Base-by-base conservation (phyloP, 192 early-diverging fungal species). In the Podila epigama region DNA sequence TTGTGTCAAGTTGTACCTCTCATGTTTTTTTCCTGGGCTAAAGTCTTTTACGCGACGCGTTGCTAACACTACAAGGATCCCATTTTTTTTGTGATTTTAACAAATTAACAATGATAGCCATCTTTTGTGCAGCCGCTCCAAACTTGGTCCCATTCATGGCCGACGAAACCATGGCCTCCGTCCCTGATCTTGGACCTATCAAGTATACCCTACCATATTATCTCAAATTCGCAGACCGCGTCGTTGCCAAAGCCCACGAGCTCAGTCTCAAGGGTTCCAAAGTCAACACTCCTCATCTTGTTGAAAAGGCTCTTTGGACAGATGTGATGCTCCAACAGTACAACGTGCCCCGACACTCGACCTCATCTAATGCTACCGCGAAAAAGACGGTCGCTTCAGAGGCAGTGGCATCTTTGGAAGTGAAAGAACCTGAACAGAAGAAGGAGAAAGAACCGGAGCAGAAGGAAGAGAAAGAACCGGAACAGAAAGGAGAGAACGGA, bases 161-260 rank as follows among this genome's bases (percentile, higher is more conserved):
- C 12, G 77, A 79, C 27, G 77, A 79, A 52, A 67, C 77, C 41
- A 71, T 79, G 63, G 68, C 64, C 25, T 70, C 77, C 6, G 68
- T 79, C 20, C 77, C 77, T 29, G 69, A 69, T 3, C 63, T 79
- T 2, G 77, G 77, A 3, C 41, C 63, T 5, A 79, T 79, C 32
- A 69, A 63, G 15, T 79, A 79, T 22, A 71, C 55, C 1, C 51
- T 66, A 35, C 52, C 58, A 8, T 79, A 79, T 15, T 79, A 79
- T 22, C 25, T 79, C 69, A 79, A 71, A 34, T 79, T 71, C 36
- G 63, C 64, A 15, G 52, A 59, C 15, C 70, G 66, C n/a, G 68
- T 79, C 10, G 71, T 67, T 13, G 77, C 63, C 42, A 79, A 79
- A 52, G 68, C 68, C 6, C 33, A 32, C 0, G 34, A 60, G 28